Percentiles rank a stretch among this genome's conserved stretches.
Evolutionary conservation across 2,329 filamentous ascomycete species (phyloP).

Genomic region (Paradendryphiella salina): DNA sequence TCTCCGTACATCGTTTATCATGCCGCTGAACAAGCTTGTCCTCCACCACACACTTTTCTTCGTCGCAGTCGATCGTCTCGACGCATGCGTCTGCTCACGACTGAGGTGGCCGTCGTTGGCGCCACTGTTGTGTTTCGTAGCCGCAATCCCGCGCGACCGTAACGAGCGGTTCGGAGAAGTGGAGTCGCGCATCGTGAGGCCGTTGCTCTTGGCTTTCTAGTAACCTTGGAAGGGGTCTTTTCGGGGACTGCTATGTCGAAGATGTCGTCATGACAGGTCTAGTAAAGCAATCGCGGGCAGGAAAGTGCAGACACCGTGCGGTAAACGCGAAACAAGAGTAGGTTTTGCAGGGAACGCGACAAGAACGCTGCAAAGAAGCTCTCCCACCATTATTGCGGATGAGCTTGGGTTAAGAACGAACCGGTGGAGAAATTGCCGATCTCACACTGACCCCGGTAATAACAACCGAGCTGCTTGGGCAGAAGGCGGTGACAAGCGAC

Average conservation of each 20-base stretch:
- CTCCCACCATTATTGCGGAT: constrained; percentile 1
- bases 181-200: constrained; percentile 22
- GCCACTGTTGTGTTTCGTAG: constrained; percentile 5
- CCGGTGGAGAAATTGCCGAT: constrained; percentile 10
- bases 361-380: background rate
- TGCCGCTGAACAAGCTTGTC: constrained; percentile 74
- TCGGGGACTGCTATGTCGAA: constrained; percentile 23
- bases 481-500: constrained; percentile 7
- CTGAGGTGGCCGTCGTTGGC: constrained; percentile 8
- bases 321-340: background rate
- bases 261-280: constrained; percentile 13
- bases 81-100: constrained; percentile 23
- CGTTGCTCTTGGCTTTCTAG: constrained; percentile 22
- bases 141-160: constrained; percentile 20
- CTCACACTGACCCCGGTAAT: constrained; percentile 4
- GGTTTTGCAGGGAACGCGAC: background rate
- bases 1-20: constrained; percentile 75
- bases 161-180: constrained; percentile 25
- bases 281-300: background rate
- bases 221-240: constrained; percentile 19
- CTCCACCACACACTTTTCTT: constrained; percentile 66
- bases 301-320: background rate
- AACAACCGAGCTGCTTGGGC: constrained; percentile 5
- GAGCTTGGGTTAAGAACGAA: constrained; percentile 8
- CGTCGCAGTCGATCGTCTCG: constrained; percentile 17